Percentiles rank a stretch among this genome's conserved stretches.
Evolutionary conservation across 441 rosid species (phyloP).

Genomic region (Raphanus hybrid): DNA sequence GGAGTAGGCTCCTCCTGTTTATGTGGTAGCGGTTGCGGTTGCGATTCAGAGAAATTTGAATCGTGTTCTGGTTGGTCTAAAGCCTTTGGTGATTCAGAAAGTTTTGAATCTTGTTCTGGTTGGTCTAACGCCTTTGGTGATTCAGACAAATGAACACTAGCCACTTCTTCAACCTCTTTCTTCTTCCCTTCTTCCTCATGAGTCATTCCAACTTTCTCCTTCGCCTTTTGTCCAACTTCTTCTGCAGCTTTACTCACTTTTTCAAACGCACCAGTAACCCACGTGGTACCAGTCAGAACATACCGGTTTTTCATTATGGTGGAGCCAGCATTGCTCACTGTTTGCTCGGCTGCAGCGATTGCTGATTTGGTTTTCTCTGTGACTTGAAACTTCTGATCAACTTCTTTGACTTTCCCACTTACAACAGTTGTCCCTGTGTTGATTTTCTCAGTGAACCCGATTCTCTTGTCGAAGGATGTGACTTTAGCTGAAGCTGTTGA

Average conservation of each 20-base stretch:
- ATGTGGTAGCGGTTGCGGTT: not conserved
- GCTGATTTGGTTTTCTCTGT: slow-evolving; percentile 88
- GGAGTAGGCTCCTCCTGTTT: not conserved
- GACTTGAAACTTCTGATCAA: slow-evolving; percentile 89
- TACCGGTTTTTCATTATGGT: slow-evolving; percentile 85
- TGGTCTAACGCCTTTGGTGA: slow-evolving; percentile 55
- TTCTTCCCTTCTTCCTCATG: slow-evolving; percentile 56
- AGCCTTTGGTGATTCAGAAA: slow-evolving; percentile 61
- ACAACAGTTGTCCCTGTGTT: slow-evolving; percentile 66
- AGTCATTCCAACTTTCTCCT: slow-evolving; percentile 68
- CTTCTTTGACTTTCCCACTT: slow-evolving; percentile 79
- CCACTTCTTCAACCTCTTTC: slow-evolving; percentile 64
- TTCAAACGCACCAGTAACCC: slow-evolving; percentile 83
- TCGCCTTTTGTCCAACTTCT: slow-evolving; percentile 86
- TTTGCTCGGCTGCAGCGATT: slow-evolving; percentile 81
- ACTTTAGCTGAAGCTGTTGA: slow-evolving; percentile 82
- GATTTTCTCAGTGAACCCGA: slow-evolving; percentile 76
- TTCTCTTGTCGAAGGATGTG: slow-evolving; percentile 72
- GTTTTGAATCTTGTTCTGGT: slow-evolving; percentile 30
- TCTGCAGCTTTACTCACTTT: slow-evolving; percentile 87
- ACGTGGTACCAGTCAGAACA: slow-evolving; percentile 64
- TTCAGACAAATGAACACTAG: slow-evolving; percentile 58
- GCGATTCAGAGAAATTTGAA: slow-evolving; percentile 17
- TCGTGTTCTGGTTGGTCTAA: slow-evolving; percentile 38
- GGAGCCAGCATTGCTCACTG: slow-evolving; percentile 73